Base-by-base conservation (phyloP, 495 filamentous ascomycete genomes). In the Tuber umbilicatum region DNA sequence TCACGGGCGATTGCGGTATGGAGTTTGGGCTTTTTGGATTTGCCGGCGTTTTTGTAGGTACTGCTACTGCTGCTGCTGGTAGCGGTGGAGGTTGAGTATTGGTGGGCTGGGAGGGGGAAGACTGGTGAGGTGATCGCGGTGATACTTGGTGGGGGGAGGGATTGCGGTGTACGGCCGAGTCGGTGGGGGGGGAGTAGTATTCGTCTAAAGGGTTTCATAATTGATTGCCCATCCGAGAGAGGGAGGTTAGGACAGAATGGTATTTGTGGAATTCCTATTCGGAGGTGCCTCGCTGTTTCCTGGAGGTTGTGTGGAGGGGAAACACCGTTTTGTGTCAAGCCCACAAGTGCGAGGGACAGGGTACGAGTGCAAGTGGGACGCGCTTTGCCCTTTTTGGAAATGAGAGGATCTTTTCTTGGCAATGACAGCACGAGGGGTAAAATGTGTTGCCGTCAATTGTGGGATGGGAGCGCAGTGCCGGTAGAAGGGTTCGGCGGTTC, bases 21-120 rank as follows among this genome's bases (percentile, higher is more conserved):
- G 31, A 68, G 74, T n/a, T 39, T 21, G 2, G 35, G 27, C 27
- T 69, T 73, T 39, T 55, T 78, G 47, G 76, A 64, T 38, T 19
- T 67, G 21, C 14, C 17, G 31, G 55, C 17, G 12, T 16, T 31
- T 27, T 31, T 64, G n/a, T 64, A 64, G 55, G 43, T 35, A 39
- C 5, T 2, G 31, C 38, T 67, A 4, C 40, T 5, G 19, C 5
- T 14, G 50, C 38, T 41, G 21, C 21, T 19, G 19, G 40, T 17
- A 23, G 69, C 4, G 9, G 50, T 67, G 21, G 19, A 43, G 14
- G 74, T 39, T 19, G 19, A 43, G 12, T 68, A 43, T 42, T 55
- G 71, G 23, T 39, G 68, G 39, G 38, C 17, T 21, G 19, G 41
- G 42, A 17, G 64, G 43, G 35, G 40, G 41, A 5, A 27, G 21